phyloP scores from a whole-genome alignment of 2,329 filamentous ascomycete genomes.

The Trichophaea hybrida region DNA sequence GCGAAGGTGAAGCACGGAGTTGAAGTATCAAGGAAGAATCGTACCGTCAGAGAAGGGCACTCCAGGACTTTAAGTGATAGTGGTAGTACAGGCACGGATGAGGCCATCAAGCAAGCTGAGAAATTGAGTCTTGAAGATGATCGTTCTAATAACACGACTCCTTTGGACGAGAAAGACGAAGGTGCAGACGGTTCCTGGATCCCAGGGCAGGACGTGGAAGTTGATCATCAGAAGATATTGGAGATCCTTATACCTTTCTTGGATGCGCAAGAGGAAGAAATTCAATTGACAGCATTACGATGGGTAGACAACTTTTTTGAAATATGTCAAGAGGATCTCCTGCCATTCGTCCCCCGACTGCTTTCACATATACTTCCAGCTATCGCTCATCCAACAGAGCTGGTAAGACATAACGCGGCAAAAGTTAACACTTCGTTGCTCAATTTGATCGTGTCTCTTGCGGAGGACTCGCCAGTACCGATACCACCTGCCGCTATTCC shows the following conservation, averaged over 20 bases:
- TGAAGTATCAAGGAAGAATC: constrained; percentile 64
- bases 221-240: constrained; percentile 82
- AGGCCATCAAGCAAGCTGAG: constrained; percentile 26
- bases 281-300: constrained; percentile 73
- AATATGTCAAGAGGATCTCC: constrained; percentile 90
- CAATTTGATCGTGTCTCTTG: constrained; percentile 84
- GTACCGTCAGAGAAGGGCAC: constrained; percentile 48
- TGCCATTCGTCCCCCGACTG: constrained; percentile 85
- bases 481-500: constrained; percentile 31
- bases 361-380: constrained; percentile 83
- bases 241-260: constrained; percentile 84
- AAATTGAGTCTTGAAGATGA: constrained; percentile 33
- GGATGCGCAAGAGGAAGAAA: constrained; percentile 75
- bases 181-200: constrained; percentile 86
- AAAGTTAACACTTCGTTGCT: constrained; percentile 83
- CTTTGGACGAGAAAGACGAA: constrained; percentile 44
- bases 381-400: constrained; percentile 81
- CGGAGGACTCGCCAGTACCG: constrained; percentile 44
- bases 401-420: constrained; percentile 73
- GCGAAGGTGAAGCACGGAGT: constrained; percentile 84
- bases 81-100: constrained; percentile 41
- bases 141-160: constrained; percentile 41
- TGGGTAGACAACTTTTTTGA: constrained; percentile 97
- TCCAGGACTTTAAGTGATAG: constrained; percentile 59
- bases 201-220: constrained; percentile 88